Conservation (phyloP, 139 green algal genomes). For the Yamagishiella unicocca region DNA sequence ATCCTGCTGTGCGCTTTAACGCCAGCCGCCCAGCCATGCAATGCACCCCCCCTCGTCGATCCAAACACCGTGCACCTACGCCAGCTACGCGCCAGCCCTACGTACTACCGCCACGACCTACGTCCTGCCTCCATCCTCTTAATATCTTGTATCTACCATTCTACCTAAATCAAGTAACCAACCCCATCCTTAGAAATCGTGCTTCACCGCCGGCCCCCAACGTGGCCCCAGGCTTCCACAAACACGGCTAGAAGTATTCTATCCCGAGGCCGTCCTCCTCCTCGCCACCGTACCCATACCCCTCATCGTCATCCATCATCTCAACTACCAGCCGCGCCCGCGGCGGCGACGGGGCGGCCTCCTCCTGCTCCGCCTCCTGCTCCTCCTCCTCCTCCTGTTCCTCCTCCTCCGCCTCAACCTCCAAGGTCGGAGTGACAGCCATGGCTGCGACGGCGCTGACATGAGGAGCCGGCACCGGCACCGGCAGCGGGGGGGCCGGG, state of each 20-base stretch:
- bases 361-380: conserved; percentile 2
- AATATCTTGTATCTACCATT: neutral
- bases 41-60: too few relatives aligned
- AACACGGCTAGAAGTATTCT: conserved; percentile 36
- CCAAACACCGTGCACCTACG: too few relatives aligned
- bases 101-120: too few relatives aligned
- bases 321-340: conserved; percentile 24
- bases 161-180: neutral
- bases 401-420: neutral
- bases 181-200: too few relatives aligned
- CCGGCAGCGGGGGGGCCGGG: too few relatives aligned
- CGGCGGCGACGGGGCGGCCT: neutral
- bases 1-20: too few relatives aligned
- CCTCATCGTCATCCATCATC: conserved; percentile 31
- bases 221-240: too few relatives aligned
- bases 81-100: too few relatives aligned
- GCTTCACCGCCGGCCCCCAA: too few relatives aligned
- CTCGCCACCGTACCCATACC: conserved; percentile 3
- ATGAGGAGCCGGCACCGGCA: too few relatives aligned
- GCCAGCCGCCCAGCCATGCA: too few relatives aligned
- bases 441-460: neutral
- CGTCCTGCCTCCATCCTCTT: too few relatives aligned
- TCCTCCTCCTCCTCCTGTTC: neutral
- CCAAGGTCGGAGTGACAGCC: neutral
- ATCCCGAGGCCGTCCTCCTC: conserved; percentile 41